Evolutionary conservation across 805 yeast genomes (phyloP).

Genomic region (Scheffersomyces stipitis): DNA sequence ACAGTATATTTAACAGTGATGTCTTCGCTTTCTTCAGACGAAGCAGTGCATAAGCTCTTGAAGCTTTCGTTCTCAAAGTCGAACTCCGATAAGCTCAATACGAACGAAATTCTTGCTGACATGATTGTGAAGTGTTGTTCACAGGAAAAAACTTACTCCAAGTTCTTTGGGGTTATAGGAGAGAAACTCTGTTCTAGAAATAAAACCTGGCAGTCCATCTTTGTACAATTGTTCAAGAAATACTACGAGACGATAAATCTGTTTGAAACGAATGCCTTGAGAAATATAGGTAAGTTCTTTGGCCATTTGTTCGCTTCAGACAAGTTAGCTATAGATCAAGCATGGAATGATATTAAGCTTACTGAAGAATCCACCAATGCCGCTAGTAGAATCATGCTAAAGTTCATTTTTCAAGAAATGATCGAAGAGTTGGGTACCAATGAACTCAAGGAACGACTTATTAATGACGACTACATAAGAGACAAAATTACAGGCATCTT

Average conservation of each 20-base stretch:
- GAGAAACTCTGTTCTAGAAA: conserved; percentile 58
- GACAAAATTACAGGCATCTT: conserved; percentile 58
- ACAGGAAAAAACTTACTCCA: conserved; percentile 84
- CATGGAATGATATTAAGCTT: conserved; percentile 53
- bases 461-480: conserved; percentile 49
- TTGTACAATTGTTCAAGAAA: conserved; percentile 51
- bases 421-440: conserved; percentile 71
- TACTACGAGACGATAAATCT: conserved; percentile 62
- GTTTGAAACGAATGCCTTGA: conserved; percentile 67
- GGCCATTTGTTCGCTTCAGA: conserved; percentile 80
- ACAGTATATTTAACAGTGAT: conserved; percentile 77
- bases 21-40: conserved; percentile 90
- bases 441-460: conserved; percentile 47
- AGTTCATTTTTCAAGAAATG: conserved; percentile 77
- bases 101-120: conserved; percentile 59
- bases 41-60: conserved; percentile 84
- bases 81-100: conserved; percentile 16
- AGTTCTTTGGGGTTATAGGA: conserved; percentile 76
- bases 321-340: conserved; percentile 58
- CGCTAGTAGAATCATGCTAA: conserved; percentile 75
- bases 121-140: conserved; percentile 79
- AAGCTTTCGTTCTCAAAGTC: conserved; percentile 34
- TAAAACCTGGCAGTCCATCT: conserved; percentile 57
- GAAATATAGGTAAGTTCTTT: conserved; percentile 82
- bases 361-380: conserved; percentile 77